These are phyloP conservation scores for Citrullus amarus DNA, from an alignment of 306 rosid genomes.

Conservation along the genomic window DNA sequence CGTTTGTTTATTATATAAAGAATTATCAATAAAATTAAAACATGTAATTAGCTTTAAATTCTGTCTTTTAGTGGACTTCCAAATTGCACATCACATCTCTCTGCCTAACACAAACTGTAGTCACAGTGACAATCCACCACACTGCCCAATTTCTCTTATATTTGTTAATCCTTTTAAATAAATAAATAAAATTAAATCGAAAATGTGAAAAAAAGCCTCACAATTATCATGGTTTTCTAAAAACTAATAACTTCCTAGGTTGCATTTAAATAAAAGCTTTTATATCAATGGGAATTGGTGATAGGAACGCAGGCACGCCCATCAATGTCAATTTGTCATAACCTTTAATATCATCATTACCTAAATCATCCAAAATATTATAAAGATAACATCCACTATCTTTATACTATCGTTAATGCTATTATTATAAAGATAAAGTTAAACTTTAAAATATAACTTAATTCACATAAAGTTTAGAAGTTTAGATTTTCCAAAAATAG, in stretches of 20 bases:
- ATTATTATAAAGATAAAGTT: no score
- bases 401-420: no score
- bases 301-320: neutral
- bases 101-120: neutral
- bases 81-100: neutral
- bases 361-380: neutral
- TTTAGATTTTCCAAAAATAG: no score
- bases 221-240: no score
- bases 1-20: neutral
- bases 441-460: no score
- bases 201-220: no score
- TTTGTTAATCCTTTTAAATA: neutral
- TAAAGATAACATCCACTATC: neutral
- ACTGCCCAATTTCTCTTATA: neutral
- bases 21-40: neutral
- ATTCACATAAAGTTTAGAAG: no score
- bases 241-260: no score
- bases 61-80: neutral
- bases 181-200: no score
- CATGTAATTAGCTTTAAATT: neutral
- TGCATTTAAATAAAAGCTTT: no score
- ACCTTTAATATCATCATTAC: neutral
- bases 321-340: neutral
- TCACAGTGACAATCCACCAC: neutral
- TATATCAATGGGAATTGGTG: no score